These are phyloP conservation scores for Hyphodiscus sp. DNA, from an alignment of 2,329 filamentous ascomycete genomes.

Conservation along the genomic window DNA sequence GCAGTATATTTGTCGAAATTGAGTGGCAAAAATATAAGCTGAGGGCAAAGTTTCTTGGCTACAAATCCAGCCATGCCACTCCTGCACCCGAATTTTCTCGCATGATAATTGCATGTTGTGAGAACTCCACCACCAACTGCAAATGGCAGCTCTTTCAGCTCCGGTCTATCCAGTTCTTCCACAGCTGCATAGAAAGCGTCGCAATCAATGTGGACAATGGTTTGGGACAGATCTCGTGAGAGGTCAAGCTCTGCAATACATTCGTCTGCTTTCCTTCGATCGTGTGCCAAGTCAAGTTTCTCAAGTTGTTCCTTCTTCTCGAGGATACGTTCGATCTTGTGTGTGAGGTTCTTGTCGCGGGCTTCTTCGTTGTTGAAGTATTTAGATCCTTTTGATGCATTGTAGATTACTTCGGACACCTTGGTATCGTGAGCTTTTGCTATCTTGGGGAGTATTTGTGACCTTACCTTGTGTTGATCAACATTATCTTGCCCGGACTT, in stretches of 20 bases:
- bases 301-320: slow-evolving; percentile 70
- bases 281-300: slow-evolving; percentile 63
- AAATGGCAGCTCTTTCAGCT: slow-evolving; percentile 81
- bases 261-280: slow-evolving; percentile 72
- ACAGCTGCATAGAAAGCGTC: slow-evolving; percentile 97
- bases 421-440: slow-evolving; percentile 27
- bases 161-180: slow-evolving; percentile 76
- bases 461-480: slow-evolving; percentile 72
- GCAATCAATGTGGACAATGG: slow-evolving; percentile 88
- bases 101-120: slow-evolving; percentile 76
- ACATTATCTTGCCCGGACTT: slow-evolving; percentile 91
- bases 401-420: slow-evolving; percentile 96
- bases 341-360: slow-evolving; percentile 73
- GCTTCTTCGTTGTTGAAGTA: slow-evolving; percentile 89
- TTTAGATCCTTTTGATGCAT: slow-evolving; percentile 92
- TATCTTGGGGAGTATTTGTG: not conserved
- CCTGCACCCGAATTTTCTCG: slow-evolving; percentile 81
- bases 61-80: slow-evolving; percentile 97
- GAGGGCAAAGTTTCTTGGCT: slow-evolving; percentile 86
- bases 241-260: slow-evolving; percentile 74
- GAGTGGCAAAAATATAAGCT: slow-evolving; percentile 72
- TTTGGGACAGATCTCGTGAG: slow-evolving; percentile 73
- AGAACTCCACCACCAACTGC: slow-evolving; percentile 70
- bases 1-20: slow-evolving; percentile 88
- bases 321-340: slow-evolving; percentile 77